phyloP scores from a whole-genome alignment of 192 early-diverging fungal genomes.

The Ramicandelaber brevisporus region DNA sequence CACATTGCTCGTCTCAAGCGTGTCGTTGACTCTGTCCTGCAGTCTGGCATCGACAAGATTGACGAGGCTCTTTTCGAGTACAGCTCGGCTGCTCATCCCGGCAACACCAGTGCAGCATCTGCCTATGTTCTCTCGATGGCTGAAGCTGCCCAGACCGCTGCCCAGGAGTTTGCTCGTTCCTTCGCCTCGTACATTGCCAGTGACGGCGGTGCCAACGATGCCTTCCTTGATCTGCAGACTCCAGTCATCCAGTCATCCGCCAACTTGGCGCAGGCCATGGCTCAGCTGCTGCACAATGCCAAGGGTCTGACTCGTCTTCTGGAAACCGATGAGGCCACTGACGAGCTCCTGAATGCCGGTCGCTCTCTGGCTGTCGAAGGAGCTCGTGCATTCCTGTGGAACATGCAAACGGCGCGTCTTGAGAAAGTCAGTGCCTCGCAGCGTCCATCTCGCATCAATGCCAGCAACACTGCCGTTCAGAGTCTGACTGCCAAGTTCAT shows the following conservation, averaged over 20 bases:
- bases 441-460: slow-evolving; percentile 45
- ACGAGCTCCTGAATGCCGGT: slow-evolving; percentile 45
- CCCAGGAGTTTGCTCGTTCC: slow-evolving; percentile 31
- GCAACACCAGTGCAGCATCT: slow-evolving; percentile 69
- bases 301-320: slow-evolving; percentile 75
- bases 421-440: slow-evolving; percentile 28
- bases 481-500: slow-evolving; percentile 41
- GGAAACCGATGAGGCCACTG: slow-evolving; percentile 49
- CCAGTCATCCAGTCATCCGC: slow-evolving; percentile 59
- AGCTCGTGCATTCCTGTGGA: slow-evolving; percentile 57
- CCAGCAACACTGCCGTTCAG: slow-evolving; percentile 51
- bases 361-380: slow-evolving; percentile 32
- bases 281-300: slow-evolving; percentile 59
- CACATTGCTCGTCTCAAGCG: slow-evolving; percentile 40
- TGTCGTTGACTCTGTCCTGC: slow-evolving; percentile 66
- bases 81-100: slow-evolving; percentile 50
- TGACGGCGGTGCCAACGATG: slow-evolving; percentile 47
- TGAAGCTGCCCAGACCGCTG: slow-evolving; percentile 49
- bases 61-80: slow-evolving; percentile 76
- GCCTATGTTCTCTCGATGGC: slow-evolving; percentile 81
- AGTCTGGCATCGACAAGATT: slow-evolving; percentile 63
- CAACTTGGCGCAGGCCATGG: slow-evolving; percentile 50
- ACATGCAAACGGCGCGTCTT: slow-evolving; percentile 53
- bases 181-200: slow-evolving; percentile 17
- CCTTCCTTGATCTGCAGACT: too few species aligned